Base-by-base conservation (phyloP, 1,139 yeast genomes). In the Pneumocystis sp. region DNA sequence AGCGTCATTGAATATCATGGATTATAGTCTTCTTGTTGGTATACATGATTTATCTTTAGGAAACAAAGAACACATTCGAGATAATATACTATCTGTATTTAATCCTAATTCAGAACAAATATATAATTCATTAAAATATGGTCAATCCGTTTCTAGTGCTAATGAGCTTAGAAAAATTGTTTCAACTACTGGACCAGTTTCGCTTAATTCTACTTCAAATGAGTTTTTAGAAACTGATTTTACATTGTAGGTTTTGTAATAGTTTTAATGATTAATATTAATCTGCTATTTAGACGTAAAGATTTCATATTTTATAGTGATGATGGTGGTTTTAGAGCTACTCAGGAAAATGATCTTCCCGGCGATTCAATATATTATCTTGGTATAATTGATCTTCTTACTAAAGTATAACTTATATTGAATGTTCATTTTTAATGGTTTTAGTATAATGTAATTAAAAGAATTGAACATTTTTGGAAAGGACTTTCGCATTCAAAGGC, bases 321-420 rank as follows among this genome's bases (percentile, higher is more conserved):
- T 72, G 89, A 87, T 74, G 96, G 96, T 31, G 98, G 97, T 7
- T 84, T 89, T 61, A 79, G 87, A 65, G 86, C 95, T 1, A 85
- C 96, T 0, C 83, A 86, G 71, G 83, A 79, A 63, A 73, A 81
- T 63, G 81, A 89, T 71, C 80, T 82, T 63, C 89, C 90, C 37
- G 74, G 83, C 62, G 80, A 83, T 37, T 84, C 87, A 67, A 83
- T 95, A 17, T 95, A 95, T 75, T 95, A 91, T 73, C 77, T 95
- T 71, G 98, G 98, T 17, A 85, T 95, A 62, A 95, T 95, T 71
- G 99, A 95, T 74, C 91, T 96, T 75, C 78, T 95, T 69, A 95
- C 98, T 0, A 84, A 86, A 44, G 67, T 65, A 57, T 61, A 39
- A 21, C n/a, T 42, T 25, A 34, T 34, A 50, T 35, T 35, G 21